phyloP scores from a whole-genome alignment of 2,329 filamentous ascomycete species.

The Annulohypoxylon truncatum region DNA sequence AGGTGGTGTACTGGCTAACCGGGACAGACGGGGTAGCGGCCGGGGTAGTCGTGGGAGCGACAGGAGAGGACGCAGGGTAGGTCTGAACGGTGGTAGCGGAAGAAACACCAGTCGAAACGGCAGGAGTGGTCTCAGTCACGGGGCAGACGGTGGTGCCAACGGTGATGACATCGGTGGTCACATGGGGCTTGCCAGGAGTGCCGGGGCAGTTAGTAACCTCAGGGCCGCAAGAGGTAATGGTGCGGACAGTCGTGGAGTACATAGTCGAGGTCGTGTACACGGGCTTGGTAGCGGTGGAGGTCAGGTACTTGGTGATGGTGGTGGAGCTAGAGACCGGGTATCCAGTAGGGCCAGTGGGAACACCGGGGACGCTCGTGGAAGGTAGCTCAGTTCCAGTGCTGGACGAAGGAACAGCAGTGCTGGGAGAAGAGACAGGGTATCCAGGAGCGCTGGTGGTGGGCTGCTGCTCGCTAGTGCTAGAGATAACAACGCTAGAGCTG shows the following conservation, averaged over 20 bases:
- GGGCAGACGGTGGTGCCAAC: constrained; percentile 25
- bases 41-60: neutral
- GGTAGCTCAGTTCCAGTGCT: neutral
- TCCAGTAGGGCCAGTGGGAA: neutral
- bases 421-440: neutral
- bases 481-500: neutral
- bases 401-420: neutral
- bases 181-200: constrained; percentile 16
- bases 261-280: constrained; percentile 27
- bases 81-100: neutral
- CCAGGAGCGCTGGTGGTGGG: neutral
- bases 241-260: constrained; percentile 26
- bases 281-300: constrained; percentile 2
- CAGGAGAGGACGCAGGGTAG: neutral
- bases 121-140: constrained; percentile 4
- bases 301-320: neutral
- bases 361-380: neutral
- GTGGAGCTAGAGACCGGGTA: constrained; percentile 4
- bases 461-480: neutral
- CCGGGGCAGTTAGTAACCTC: constrained; percentile 29
- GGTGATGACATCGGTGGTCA: constrained; percentile 21
- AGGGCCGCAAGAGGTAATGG: constrained; percentile 26
- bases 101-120: neutral
- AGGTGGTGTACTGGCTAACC: neutral
- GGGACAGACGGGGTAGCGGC: neutral